Percentiles rank a stretch among this genome's conserved stretches.
Conservation (phyloP, 495 filamentous ascomycete species). For the Tuber umbilicatum region DNA sequence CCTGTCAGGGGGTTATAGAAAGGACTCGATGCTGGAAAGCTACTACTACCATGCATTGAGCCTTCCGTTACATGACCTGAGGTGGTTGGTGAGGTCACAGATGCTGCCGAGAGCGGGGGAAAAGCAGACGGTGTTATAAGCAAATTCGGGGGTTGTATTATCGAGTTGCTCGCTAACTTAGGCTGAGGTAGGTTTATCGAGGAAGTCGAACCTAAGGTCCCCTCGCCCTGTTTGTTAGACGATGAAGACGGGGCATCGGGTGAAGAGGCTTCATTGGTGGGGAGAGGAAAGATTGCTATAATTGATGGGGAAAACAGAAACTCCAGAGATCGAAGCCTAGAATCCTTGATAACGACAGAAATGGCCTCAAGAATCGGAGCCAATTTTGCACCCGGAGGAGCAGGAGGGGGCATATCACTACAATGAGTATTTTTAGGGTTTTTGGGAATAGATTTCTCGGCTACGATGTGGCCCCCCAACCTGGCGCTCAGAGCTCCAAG, state of each 20-base stretch:
- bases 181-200: conserved; percentile 42
- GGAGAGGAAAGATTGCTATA: conserved; percentile 58
- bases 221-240: conserved; percentile 42
- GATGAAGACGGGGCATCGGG: conserved; percentile 52
- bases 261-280: conserved; percentile 51
- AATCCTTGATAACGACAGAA: conserved; percentile 68
- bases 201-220: conserved; percentile 33
- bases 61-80: conserved; percentile 15
- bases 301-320: conserved; percentile 74
- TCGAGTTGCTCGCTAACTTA: conserved; percentile 34
- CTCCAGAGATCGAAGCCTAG: conserved; percentile 66
- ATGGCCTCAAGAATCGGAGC: conserved; percentile 73
- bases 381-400: conserved; percentile 56
- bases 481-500: conserved; percentile 73
- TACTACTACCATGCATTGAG: not conserved
- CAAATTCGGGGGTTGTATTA: conserved; percentile 39
- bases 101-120: conserved; percentile 45
- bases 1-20: conserved; percentile 15
- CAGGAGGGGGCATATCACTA: conserved; percentile 50
- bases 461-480: conserved; percentile 59
- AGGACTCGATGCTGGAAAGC: not conserved
- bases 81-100: conserved; percentile 2
- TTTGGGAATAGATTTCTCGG: conserved; percentile 38
- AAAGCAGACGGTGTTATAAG: conserved; percentile 44
- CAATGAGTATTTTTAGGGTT: conserved; percentile 44